A percentile compares a stretch with the other conserved stretches of the same genome.
Conservation (phyloP, 148 eudicot genomes). For the Dianthus caryophyllus region DNA sequence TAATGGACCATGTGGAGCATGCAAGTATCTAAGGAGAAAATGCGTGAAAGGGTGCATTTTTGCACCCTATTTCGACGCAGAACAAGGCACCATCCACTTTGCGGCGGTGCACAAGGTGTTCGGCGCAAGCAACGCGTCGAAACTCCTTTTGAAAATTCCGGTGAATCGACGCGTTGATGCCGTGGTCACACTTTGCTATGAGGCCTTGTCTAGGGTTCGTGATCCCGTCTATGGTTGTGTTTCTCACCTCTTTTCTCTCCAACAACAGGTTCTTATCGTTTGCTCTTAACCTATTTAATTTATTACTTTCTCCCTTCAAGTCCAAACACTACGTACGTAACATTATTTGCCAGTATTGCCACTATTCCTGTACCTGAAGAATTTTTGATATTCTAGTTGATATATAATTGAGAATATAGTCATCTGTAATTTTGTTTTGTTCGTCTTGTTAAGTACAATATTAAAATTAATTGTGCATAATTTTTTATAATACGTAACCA, state of each 20-base stretch:
- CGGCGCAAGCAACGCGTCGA: conserved; percentile 74
- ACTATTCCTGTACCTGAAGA: no score
- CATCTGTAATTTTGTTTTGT: no score
- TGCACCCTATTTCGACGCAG: conserved; percentile 71
- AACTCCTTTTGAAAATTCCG: conserved; percentile 53
- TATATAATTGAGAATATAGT: no score
- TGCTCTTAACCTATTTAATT: background rate
- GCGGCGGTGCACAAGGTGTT: conserved; percentile 77
- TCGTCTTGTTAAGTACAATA: no score
- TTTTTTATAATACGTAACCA: no score
- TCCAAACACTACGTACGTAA: no score
- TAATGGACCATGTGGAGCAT: conserved; percentile 68
- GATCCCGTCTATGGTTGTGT: conserved; percentile 85
- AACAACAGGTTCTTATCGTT: conserved; percentile 51
- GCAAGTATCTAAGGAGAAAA: conserved; percentile 70
- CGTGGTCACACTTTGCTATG: conserved; percentile 66
- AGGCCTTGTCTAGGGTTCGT: conserved; percentile 75
- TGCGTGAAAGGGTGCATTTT: conserved; percentile 63
- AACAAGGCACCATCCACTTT: conserved; percentile 65
- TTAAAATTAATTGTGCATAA: no score
- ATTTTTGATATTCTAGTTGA: no score
- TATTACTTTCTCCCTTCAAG: background rate
- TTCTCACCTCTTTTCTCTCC: conserved; percentile 64
- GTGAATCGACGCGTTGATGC: conserved; percentile 63
- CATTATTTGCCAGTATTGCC: no score